Evolutionary conservation across 768 basidiomycete species (phyloP).

Genomic region (Trametes cingulata): DNA sequence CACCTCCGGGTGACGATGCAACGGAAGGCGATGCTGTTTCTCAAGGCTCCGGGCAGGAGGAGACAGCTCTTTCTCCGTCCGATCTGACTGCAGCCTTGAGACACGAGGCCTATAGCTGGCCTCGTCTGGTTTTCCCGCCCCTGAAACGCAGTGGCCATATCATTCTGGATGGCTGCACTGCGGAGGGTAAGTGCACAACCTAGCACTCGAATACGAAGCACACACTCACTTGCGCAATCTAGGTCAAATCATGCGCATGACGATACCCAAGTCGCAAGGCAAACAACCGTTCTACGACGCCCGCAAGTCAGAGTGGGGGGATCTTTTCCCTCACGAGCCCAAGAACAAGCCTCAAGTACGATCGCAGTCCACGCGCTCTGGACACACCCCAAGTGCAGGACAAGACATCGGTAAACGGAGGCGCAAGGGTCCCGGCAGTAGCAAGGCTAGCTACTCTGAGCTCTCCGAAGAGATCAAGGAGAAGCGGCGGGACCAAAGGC

Average conservation of each 20-base stretch:
- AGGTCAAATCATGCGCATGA: constrained; percentile 92
- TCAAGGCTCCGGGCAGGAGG: neutral
- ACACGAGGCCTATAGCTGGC: constrained; percentile 83
- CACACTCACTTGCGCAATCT: constrained; percentile 6
- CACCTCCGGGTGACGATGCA: neutral
- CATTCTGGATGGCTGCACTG: constrained; percentile 84
- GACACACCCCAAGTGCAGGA: constrained; percentile 36
- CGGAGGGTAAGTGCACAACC: constrained; percentile 56
- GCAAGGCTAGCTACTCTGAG: constrained; percentile 38
- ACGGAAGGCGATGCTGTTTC: neutral
- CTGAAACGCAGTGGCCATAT: constrained; percentile 90
- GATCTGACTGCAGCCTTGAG: constrained; percentile 58
- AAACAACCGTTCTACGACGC: constrained; percentile 95
- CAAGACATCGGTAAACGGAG: constrained; percentile 60
- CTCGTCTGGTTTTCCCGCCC: constrained; percentile 89
- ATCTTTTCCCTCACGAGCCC: constrained; percentile 88
- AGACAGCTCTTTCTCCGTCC: constrained; percentile 21
- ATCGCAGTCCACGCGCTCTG: constrained; percentile 40
- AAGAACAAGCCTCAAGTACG: constrained; percentile 77
- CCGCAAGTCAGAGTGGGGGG: constrained; percentile 91
- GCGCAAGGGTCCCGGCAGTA: constrained; percentile 26
- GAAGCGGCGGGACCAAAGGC: constrained; percentile 34
- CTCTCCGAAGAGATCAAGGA: constrained; percentile 44
- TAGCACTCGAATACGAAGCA: neutral
- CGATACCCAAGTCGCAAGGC: constrained; percentile 92